These are phyloP conservation scores for Carex littledalei DNA, from an alignment of 176 grass and related monocot genomes.

Conservation along the genomic window DNA sequence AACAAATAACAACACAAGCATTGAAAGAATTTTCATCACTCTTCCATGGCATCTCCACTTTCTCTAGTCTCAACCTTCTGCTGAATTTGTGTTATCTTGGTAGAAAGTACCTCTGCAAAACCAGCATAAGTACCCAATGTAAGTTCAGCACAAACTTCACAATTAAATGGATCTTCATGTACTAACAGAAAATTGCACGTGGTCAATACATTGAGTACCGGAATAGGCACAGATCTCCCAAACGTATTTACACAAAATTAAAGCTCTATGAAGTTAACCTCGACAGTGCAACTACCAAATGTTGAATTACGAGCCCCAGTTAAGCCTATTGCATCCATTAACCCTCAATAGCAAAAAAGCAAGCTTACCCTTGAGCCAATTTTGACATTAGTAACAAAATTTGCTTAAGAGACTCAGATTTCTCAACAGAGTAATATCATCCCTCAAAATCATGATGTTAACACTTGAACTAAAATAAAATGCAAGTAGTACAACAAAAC, in stretches of 20 bases:
- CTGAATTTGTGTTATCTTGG: slow-evolving; percentile 65
- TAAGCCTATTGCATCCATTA: neutral
- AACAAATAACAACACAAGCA: neutral
- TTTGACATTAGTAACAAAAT: neutral
- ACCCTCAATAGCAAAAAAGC: neutral
- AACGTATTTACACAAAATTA: neutral
- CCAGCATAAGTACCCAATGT: neutral
- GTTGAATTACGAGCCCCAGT: neutral
- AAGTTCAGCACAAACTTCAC: neutral
- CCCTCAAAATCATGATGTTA: neutral
- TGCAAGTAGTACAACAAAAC: neutral
- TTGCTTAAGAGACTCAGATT: neutral
- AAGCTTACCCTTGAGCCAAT: neutral
- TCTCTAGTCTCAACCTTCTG: slow-evolving; percentile 32
- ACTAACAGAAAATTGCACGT: neutral
- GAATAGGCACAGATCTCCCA: neutral
- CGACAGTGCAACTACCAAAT: neutral
- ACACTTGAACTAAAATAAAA: neutral
- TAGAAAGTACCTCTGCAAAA: slow-evolving; percentile 70
- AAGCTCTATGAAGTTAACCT: neutral
- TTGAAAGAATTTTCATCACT: slow-evolving; percentile 34
- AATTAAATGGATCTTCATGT: neutral
- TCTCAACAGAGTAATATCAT: neutral
- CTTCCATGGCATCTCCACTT: slow-evolving; percentile 79
- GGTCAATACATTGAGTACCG: neutral